Evolutionary conservation across 2,329 filamentous ascomycete species (phyloP), one percentile per base, ranked within the genome.

Genomic region (Ceratocystis ficicola): DNA sequence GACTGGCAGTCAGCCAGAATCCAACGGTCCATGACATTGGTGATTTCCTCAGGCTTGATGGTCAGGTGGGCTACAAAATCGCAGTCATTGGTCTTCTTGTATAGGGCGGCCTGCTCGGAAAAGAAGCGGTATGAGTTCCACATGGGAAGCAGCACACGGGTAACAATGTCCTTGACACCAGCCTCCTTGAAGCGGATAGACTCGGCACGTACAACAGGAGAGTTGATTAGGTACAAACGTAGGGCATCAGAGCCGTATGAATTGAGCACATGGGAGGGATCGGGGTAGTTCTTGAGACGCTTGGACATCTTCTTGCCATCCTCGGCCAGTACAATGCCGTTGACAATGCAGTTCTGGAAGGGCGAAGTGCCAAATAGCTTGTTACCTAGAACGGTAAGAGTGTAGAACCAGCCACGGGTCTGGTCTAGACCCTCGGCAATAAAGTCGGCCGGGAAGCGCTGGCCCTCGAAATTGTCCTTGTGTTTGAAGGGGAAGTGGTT

Each of bases 1-100:
- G 89, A 95, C 75, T 97, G 93, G 72, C 89, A 95, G 71, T 88
- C 90, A 68, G 93, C 93, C 72, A 97, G 77, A 71, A 97, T 94
- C 93, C 93, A 97, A 68, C 87, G 84, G 74, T 97, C 93, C 88
- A 97, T 95, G 67, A 96, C 90, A 71, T 71, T 72, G 36, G 41
- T 67, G 48, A 71, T 50, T 28, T 68, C 63, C 1, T 65, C 63
- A 6, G 63, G 64, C 25, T 68, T 65, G 22, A 70, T 69, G 5
- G 67, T 67, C 17, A 69, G 55, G 36, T 67, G 44, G 55, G 67
- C 63, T 5, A 68, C 67, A 66, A 71, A 71, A 12, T 69, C 67
- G 4, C 66, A 48, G 28, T 69, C 70, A n/a, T 69, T 69, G 3
- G 65, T 69, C 64, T 71, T 69, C 57, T 70, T 68, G 67, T 66